phyloP scores from a whole-genome alignment of 305 asterid species.

The Fraxinus latifolia region DNA sequence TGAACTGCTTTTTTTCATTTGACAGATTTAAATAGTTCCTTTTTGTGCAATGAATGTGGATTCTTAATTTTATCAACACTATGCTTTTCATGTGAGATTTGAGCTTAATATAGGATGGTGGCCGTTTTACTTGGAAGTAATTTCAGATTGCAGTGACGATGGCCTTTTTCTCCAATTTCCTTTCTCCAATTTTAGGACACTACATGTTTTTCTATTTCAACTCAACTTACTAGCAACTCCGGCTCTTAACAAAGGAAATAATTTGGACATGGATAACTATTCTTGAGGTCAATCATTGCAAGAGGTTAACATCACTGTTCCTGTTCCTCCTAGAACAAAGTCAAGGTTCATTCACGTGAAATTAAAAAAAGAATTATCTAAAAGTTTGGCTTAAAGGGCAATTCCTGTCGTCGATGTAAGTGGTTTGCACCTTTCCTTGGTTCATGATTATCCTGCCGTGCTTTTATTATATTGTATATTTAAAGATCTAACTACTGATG shows the following conservation, averaged over 20 bases:
- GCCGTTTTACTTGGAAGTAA: background rate
- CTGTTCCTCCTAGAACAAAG: slow-evolving; percentile 71
- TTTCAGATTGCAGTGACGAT: background rate
- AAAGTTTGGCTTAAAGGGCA: slow-evolving; percentile 64
- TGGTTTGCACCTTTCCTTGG: background rate
- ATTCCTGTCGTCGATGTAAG: slow-evolving; percentile 46
- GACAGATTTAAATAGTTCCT: slow-evolving; percentile 31
- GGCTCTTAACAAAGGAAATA: slow-evolving; percentile 56
- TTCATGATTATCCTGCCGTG: background rate
- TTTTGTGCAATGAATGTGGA: slow-evolving; percentile 17
- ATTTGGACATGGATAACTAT: slow-evolving; percentile 62
- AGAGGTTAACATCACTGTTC: slow-evolving; percentile 54
- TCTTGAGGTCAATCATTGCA: slow-evolving; percentile 77
- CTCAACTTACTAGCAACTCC: background rate
- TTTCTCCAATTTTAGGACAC: too few species aligned
- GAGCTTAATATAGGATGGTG: background rate
- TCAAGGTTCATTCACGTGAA: slow-evolving; percentile 49
- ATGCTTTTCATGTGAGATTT: background rate
- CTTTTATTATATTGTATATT: background rate
- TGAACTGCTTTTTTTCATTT: slow-evolving; percentile 32
- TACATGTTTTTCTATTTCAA: too few species aligned
- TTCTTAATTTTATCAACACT: background rate
- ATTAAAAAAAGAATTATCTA: slow-evolving; percentile 49
- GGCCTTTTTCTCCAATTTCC: background rate
- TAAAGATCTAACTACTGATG: background rate